Conservation (phyloP, 2,329 filamentous ascomycete genomes). For the Ascocoryne sarcoides region DNA sequence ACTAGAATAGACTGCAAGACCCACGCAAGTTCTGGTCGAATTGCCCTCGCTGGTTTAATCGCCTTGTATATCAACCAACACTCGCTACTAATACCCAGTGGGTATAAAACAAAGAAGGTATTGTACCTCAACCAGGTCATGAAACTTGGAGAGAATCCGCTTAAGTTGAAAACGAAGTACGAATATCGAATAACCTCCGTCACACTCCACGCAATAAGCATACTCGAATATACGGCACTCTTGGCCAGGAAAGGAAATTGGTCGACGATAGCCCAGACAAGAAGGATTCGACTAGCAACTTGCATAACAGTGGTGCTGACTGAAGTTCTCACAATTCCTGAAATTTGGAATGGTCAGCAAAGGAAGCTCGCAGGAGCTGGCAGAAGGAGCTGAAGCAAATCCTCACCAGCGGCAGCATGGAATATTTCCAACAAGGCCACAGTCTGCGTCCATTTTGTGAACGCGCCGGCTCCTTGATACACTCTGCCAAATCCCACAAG, state of each 20-base stretch:
- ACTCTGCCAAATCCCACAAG: constrained; percentile 48
- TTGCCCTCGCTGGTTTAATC: constrained; percentile 47
- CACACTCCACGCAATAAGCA: constrained; percentile 80
- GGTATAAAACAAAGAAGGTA: constrained; percentile 88
- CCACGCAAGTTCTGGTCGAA: constrained; percentile 44
- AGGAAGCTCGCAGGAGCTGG: neutral
- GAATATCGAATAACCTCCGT: constrained; percentile 92
- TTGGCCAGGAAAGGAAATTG: constrained; percentile 59
- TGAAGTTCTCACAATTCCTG: constrained; percentile 81
- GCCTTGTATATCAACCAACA: constrained; percentile 69
- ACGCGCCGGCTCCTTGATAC: constrained; percentile 54
- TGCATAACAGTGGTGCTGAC: constrained; percentile 83
- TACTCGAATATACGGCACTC: constrained; percentile 58
- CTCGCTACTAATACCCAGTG: constrained; percentile 83
- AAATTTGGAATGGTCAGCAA: constrained; percentile 10
- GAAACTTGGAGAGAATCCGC: constrained; percentile 49
- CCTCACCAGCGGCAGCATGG: constrained; percentile 66
- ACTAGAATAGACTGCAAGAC: constrained; percentile 56
- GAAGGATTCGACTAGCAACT: constrained; percentile 75
- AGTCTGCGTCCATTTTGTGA: constrained; percentile 74
- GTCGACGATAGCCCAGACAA: constrained; percentile 79
- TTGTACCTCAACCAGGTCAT: constrained; percentile 84
- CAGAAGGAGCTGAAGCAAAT: constrained; percentile 3
- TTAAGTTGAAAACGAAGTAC: constrained; percentile 74
- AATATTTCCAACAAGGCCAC: constrained; percentile 74